Percentiles rank a stretch among this genome's conserved stretches.
These are phyloP conservation scores for Mortierella sp. DNA, from an alignment of 371 early-diverging fungal genomes.

Conservation along the genomic window DNA sequence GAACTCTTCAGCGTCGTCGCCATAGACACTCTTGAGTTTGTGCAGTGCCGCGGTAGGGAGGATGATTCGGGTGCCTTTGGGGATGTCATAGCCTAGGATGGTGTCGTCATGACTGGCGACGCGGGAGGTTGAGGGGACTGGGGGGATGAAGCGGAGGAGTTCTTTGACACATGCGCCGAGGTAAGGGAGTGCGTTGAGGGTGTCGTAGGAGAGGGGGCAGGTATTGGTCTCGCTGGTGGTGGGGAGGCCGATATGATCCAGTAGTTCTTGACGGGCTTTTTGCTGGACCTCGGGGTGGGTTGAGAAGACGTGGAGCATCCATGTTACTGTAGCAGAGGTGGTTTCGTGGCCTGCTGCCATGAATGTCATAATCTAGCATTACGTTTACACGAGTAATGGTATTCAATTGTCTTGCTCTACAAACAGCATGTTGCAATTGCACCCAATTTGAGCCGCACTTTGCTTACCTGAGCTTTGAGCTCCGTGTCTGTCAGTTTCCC, in stretches of 20 bases:
- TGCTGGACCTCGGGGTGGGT: slow-evolving; percentile 28
- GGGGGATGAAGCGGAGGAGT: slow-evolving; percentile 65
- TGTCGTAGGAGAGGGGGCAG: slow-evolving; percentile 55
- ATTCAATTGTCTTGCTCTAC: too few relatives aligned
- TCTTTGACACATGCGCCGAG: slow-evolving; percentile 69
- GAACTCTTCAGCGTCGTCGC: slow-evolving; percentile 42
- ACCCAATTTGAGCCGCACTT: background rate
- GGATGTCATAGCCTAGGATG: slow-evolving; percentile 63
- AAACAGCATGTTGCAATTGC: background rate
- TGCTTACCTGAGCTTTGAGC: slow-evolving; percentile 38
- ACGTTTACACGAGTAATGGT: background rate
- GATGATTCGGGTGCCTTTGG: slow-evolving; percentile 67
- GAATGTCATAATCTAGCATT: slow-evolving; percentile 49
- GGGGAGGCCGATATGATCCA: slow-evolving; percentile 33
- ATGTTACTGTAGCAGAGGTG: slow-evolving; percentile 37
- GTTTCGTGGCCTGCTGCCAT: slow-evolving; percentile 60
- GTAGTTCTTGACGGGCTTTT: slow-evolving; percentile 33
- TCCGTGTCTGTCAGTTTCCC: slow-evolving; percentile 40
- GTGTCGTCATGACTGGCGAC: slow-evolving; percentile 60
- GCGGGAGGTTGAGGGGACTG: slow-evolving; percentile 65
- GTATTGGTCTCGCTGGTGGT: background rate
- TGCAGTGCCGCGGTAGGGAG: slow-evolving; percentile 62
- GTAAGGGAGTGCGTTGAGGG: slow-evolving; percentile 60
- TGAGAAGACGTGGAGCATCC: slow-evolving; percentile 54
- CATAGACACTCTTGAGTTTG: slow-evolving; percentile 51